These are phyloP conservation scores for Peltaster fructicola DNA, from an alignment of 2,329 filamentous ascomycete species.

Conservation along the genomic window DNA sequence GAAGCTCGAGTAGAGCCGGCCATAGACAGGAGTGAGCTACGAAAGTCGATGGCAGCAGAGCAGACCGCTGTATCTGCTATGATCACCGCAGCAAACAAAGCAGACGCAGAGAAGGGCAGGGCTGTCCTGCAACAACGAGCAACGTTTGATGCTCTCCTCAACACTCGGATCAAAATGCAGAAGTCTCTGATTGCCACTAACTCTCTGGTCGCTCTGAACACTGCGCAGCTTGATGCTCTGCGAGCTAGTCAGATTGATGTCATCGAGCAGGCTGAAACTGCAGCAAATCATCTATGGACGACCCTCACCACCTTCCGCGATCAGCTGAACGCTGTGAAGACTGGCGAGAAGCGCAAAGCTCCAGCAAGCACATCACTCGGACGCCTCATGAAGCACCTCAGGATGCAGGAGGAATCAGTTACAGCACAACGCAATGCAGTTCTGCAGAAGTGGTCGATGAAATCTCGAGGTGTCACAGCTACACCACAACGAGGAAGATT, in stretches of 20 bases:
- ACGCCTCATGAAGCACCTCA: too few species aligned
- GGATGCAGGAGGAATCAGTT: too few species aligned
- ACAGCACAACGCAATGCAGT: constrained; percentile 48
- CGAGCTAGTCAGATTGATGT: constrained; percentile 18
- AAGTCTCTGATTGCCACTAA: constrained; percentile 76
- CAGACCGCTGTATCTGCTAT: constrained; percentile 49
- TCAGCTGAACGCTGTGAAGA: constrained; percentile 35
- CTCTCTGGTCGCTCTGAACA: constrained; percentile 34
- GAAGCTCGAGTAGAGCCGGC: constrained; percentile 25
- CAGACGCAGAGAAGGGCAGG: constrained; percentile 66
- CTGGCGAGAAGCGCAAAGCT: constrained; percentile 46
- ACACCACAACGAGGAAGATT: constrained; percentile 42
- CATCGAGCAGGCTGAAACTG: constrained; percentile 65
- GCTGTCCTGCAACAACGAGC: constrained; percentile 76
- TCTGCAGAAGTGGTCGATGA: constrained; percentile 80
- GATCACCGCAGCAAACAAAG: constrained; percentile 48
- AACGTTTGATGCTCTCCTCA: constrained; percentile 74
- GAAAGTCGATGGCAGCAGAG: constrained; percentile 49
- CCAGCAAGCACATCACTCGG: too few species aligned
- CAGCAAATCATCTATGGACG: constrained; percentile 70
- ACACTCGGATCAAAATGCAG: constrained; percentile 80
- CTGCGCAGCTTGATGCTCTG: constrained; percentile 1
- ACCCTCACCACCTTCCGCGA: constrained; percentile 55
- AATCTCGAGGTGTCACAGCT: constrained; percentile 47
- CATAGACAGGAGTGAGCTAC: constrained; percentile 34